Evolutionary conservation across 1,139 yeast species (phyloP), one percentile per base, ranked within the genome.

Genomic region (Tardiomyces digboiensis): DNA sequence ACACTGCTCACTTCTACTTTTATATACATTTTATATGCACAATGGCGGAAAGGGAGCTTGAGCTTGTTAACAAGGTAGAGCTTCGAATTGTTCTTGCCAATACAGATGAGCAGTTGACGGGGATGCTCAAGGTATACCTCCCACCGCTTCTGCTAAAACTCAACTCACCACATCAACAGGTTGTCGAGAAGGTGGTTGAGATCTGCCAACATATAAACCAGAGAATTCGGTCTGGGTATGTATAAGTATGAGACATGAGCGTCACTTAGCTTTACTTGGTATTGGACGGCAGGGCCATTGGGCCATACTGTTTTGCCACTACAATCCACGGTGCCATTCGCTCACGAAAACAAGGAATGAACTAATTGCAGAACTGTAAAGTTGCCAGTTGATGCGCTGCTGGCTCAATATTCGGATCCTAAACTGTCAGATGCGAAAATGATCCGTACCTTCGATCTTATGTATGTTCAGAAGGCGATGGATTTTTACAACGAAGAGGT

Each of bases 71-170:
- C 44, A 57, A 60, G 40, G 97, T 87, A 1, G 98, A 91, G 63
- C 74, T 91, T 41, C 70, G 89, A 42, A 71, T 91, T 39, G 93
- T 95, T 1, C 66, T 91, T 41, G 88, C 97, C 0, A 77, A 76
- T 44, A 69, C 79, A 1, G 85, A 82, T 45, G 70, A 64, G 2
- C 83, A 82, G 55, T 74, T 88, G 44, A 81, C 84, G 55, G 61
- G 71, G 7, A 66, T 82, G 12, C 61, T 91, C 38, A 71, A 71
- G 18, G 61, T 76, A 1, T 91, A 84, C 58, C 68, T 91, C 41
- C 72, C 88, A 2, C 97, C 98, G 1, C 61, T 89, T 36, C 64
- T 91, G 36, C 67, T 89, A 48, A 91, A 91, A 58, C 71, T 89
- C 47, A 76, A 82, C 3, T 87, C 97, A 36, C 76, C 81, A 2